Percentiles rank a stretch among this genome's conserved stretches.
phyloP scores from a whole-genome alignment of 176 grass and related monocot genomes.

The Oryza brachyantha region DNA sequence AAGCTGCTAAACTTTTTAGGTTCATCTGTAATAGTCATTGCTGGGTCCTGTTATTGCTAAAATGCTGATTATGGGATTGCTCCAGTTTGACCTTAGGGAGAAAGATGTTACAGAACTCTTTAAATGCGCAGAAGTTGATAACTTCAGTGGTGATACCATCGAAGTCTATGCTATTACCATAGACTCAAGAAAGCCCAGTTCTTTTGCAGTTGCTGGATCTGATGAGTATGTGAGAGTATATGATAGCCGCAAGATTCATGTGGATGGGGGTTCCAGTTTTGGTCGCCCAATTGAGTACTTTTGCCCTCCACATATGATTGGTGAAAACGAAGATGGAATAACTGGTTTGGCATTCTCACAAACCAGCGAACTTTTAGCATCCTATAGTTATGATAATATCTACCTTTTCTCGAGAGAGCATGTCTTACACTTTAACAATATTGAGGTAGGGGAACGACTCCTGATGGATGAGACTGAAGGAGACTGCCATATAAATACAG shows the following conservation, averaged over 20 bases:
- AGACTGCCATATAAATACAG: slow-evolving; percentile 2
- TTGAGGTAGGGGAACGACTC: slow-evolving; percentile 17
- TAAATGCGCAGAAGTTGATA: slow-evolving; percentile 19
- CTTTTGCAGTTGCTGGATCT: slow-evolving; percentile 54
- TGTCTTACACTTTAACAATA: slow-evolving; percentile 40
- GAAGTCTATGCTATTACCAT: slow-evolving; percentile 55
- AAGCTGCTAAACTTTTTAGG: slow-evolving; percentile 11
- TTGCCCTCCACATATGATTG: slow-evolving; percentile 42
- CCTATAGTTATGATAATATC: slow-evolving; percentile 55
- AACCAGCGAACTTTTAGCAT: slow-evolving; percentile 60
- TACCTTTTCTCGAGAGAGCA: slow-evolving; percentile 77
- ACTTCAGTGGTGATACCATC: not conserved
- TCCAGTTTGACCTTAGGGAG: slow-evolving; percentile 75
- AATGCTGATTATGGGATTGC: slow-evolving; percentile 6
- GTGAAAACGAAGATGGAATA: slow-evolving; percentile 39
- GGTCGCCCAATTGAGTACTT: slow-evolving; percentile 38
- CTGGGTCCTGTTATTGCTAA: not conserved
- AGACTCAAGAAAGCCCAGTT: slow-evolving; percentile 58
- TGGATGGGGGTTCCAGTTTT: slow-evolving; percentile 32
- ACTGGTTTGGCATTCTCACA: slow-evolving; percentile 77
- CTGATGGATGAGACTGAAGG: slow-evolving; percentile 12
- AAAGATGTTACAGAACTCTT: slow-evolving; percentile 36
- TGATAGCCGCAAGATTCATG: slow-evolving; percentile 60
- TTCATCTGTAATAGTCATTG: not conserved
- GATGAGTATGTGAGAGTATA: slow-evolving; percentile 59